These are phyloP conservation scores for Silene conica DNA, from an alignment of 148 eudicot species.

Conservation along the genomic window DNA sequence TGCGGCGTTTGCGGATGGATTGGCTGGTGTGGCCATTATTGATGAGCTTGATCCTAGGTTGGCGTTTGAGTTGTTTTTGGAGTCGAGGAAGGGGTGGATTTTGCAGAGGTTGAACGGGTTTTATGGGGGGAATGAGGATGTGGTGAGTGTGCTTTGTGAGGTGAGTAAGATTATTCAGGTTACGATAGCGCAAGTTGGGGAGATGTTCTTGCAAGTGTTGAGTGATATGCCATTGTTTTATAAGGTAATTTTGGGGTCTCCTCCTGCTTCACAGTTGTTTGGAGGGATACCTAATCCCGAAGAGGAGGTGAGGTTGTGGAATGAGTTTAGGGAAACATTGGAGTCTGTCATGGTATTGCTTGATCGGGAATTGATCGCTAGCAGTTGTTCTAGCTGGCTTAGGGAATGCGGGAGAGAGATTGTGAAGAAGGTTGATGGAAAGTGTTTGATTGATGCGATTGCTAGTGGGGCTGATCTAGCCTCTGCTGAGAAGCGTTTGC, in stretches of 20 bases:
- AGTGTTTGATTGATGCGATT: conserved; percentile 72
- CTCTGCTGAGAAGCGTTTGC: conserved; percentile 71
- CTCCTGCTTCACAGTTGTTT: conserved; percentile 93
- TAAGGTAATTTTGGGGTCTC: conserved; percentile 70
- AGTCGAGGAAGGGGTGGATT: conserved; percentile 73
- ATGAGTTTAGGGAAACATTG: conserved; percentile 66
- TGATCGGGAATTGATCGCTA: conserved; percentile 63
- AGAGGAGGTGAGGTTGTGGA: conserved; percentile 89
- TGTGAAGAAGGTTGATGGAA: conserved; percentile 61
- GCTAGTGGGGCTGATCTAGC: conserved; percentile 72
- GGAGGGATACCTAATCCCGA: conserved; percentile 89
- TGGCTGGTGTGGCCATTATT: conserved; percentile 72
- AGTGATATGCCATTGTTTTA: conserved; percentile 91
- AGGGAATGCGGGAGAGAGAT: conserved; percentile 85
- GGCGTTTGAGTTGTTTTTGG: conserved; percentile 65
- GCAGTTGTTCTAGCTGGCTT: conserved; percentile 77
- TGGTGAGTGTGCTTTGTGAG: conserved; percentile 65
- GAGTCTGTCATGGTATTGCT: conserved; percentile 66
- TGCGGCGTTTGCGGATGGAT: conserved; percentile 68
- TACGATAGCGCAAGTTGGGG: conserved; percentile 81
- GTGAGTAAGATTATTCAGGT: conserved; percentile 86
- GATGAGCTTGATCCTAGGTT: conserved; percentile 74
- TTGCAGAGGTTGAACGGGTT: conserved; percentile 54
- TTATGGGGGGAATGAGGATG: conserved; percentile 42
- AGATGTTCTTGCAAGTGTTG: conserved; percentile 83